phyloP scores from a whole-genome alignment of 1,284 basidiomycete genomes.

The Puccinia sorghi region DNA sequence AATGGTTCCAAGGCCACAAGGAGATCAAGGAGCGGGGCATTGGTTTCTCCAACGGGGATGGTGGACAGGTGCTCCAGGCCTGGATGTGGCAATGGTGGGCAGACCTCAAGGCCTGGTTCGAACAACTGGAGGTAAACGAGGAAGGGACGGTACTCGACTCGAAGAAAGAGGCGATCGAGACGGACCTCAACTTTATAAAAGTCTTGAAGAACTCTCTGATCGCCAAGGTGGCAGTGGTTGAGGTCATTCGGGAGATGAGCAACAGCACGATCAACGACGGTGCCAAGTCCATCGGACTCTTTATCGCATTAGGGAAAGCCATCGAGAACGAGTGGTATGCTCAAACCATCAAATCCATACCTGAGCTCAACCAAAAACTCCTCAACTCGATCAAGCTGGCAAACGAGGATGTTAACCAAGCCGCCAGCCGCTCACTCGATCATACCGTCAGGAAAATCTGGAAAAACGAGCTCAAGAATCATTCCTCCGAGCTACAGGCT shows the following conservation, averaged over 20 bases:
- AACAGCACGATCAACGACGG: slow-evolving; percentile 49
- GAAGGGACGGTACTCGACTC: slow-evolving; percentile 3
- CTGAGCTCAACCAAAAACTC: slow-evolving; percentile 38
- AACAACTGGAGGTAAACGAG: slow-evolving; percentile 6
- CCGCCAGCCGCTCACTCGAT: slow-evolving; percentile 13
- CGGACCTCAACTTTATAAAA: slow-evolving; percentile 22
- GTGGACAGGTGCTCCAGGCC: slow-evolving; percentile 39
- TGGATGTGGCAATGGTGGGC: slow-evolving; percentile 49
- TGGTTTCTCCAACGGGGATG: slow-evolving; percentile 21
- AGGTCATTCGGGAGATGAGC: slow-evolving; percentile 45
- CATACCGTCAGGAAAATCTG: slow-evolving; percentile 34
- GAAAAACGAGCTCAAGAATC: slow-evolving; percentile 27
- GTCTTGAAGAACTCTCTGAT: slow-evolving; percentile 30
- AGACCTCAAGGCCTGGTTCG: slow-evolving; percentile 33
- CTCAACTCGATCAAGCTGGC: slow-evolving; percentile 33
- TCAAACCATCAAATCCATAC: slow-evolving; percentile 38
- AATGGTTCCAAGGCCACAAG: slow-evolving; percentile 47
- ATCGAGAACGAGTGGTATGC: slow-evolving; percentile 49
- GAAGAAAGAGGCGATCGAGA: slow-evolving; percentile 21
- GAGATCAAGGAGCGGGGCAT: slow-evolving; percentile 31
- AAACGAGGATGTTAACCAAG: not conserved
- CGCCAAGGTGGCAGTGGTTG: slow-evolving; percentile 41
- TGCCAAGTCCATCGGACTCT: slow-evolving; percentile 45
- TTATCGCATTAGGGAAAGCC: slow-evolving; percentile 46
- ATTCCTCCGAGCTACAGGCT: slow-evolving; percentile 20